A percentile compares a stretch with the other conserved stretches of the same genome.
Conservation (phyloP, 176 grass and related monocot species). For the Sorghum bicolor region DNA sequence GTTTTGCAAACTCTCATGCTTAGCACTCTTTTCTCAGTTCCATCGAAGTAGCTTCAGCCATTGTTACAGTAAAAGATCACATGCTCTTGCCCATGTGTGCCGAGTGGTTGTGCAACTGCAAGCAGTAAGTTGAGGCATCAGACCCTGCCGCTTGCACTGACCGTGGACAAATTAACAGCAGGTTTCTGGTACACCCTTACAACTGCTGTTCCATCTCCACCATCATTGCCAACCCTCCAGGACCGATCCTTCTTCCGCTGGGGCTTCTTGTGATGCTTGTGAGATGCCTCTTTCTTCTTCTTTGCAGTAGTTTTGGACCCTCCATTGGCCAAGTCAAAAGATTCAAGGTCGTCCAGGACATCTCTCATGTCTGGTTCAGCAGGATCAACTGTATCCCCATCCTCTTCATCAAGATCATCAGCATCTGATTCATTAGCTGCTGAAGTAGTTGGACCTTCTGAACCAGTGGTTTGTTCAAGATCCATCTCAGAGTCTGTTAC, state of each 20-base stretch:
- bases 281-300: slow-evolving; percentile 32
- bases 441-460: slow-evolving; percentile 13
- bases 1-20: background rate
- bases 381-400: background rate
- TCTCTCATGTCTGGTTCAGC: slow-evolving; percentile 27
- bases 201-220: slow-evolving; percentile 46
- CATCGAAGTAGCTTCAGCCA: background rate
- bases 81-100: background rate
- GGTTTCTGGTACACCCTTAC: slow-evolving; percentile 57
- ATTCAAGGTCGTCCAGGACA: slow-evolving; percentile 52
- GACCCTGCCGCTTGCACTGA: slow-evolving; percentile 2
- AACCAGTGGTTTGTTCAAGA: background rate
- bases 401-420: background rate
- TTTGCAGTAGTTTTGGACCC: slow-evolving; percentile 25
- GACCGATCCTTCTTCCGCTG: slow-evolving; percentile 76
- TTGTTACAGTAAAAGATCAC: background rate
- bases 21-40: background rate
- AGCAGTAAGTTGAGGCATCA: background rate
- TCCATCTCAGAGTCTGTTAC: background rate
- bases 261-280: slow-evolving; percentile 62
- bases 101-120: background rate
- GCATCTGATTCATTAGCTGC: slow-evolving; percentile 15
- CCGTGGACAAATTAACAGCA: background rate
- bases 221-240: slow-evolving; percentile 56
- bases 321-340: slow-evolving; percentile 48